These are phyloP conservation scores for Russula sp. DNA, from an alignment of 768 basidiomycete genomes.

Conservation along the genomic window DNA sequence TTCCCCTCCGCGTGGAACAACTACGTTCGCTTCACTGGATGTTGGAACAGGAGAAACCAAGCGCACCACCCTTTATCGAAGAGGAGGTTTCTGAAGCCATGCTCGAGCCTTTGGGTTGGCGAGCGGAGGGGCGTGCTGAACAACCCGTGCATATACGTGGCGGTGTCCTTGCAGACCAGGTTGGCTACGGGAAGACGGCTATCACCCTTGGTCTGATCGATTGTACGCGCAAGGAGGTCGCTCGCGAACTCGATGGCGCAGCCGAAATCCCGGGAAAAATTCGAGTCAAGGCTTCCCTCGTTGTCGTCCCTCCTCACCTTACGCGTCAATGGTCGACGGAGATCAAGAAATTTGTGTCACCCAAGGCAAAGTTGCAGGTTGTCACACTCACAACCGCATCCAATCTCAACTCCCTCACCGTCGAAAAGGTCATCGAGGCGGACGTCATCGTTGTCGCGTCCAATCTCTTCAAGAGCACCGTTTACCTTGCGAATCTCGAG, in stretches of 20 bases:
- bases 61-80: conserved; percentile 74
- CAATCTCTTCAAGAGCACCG: conserved; percentile 73
- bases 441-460: conserved; percentile 86
- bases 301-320: conserved; percentile 86
- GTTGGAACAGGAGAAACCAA: conserved; percentile 65
- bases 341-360: conserved; percentile 67
- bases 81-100: conserved; percentile 93
- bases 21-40: conserved; percentile 91
- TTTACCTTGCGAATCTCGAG: conserved; percentile 73
- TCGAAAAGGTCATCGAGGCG: conserved; percentile 70
- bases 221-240: conserved; percentile 50
- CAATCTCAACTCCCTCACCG: conserved; percentile 64
- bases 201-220: conserved; percentile 89
- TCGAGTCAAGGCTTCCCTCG: conserved; percentile 71
- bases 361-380: conserved; percentile 49
- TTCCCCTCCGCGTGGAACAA: conserved; percentile 75
- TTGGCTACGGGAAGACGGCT: conserved; percentile 96
- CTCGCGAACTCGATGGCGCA: conserved; percentile 51
- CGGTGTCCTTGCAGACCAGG: conserved; percentile 92
- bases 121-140: conserved; percentile 87
- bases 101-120: conserved; percentile 82
- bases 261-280: conserved; percentile 55
- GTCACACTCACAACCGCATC: conserved; percentile 61
- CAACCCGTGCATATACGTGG: conserved; percentile 71
- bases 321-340: conserved; percentile 88